Conservation (phyloP, 495 filamentous ascomycete genomes). For the Corynascus novoguineensis region DNA sequence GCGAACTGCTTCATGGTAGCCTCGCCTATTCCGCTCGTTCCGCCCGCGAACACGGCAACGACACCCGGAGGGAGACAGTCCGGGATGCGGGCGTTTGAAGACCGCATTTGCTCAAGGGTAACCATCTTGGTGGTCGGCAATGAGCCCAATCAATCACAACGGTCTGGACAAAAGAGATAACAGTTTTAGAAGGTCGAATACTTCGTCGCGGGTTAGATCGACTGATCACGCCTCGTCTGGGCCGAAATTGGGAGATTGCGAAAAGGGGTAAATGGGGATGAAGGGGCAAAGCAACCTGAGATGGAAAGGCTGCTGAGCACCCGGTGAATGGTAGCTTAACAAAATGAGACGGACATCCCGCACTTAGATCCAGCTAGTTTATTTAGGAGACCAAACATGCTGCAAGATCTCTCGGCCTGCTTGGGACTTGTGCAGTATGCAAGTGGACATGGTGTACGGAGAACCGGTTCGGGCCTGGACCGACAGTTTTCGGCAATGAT, state of each 20-base stretch:
- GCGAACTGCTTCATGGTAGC: constrained; percentile 54
- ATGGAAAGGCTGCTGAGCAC: background rate
- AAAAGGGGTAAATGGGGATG: background rate
- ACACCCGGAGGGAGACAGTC: constrained; percentile 36
- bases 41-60: constrained; percentile 58
- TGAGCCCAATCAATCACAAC: background rate
- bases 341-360: background rate
- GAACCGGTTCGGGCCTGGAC: background rate
- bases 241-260: constrained; percentile 11
- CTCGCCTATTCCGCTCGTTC: constrained; percentile 59
- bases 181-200: background rate
- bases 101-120: constrained; percentile 29
- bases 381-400: background rate
- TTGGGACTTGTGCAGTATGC: background rate
- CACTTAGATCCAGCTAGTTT: no score
- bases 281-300: background rate
- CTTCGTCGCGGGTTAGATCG: background rate
- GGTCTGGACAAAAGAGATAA: background rate
- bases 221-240: background rate
- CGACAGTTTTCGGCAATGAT: background rate
- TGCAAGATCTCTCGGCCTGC: background rate
- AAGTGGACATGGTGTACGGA: no score
- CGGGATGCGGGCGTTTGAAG: constrained; percentile 38
- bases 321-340: background rate
- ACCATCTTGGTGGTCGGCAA: constrained; percentile 34